A percentile compares a stretch with the other conserved stretches of the same genome.
Evolutionary conservation across 1,139 yeast genomes (phyloP).

Genomic region (Lizanozyma gosingica): DNA sequence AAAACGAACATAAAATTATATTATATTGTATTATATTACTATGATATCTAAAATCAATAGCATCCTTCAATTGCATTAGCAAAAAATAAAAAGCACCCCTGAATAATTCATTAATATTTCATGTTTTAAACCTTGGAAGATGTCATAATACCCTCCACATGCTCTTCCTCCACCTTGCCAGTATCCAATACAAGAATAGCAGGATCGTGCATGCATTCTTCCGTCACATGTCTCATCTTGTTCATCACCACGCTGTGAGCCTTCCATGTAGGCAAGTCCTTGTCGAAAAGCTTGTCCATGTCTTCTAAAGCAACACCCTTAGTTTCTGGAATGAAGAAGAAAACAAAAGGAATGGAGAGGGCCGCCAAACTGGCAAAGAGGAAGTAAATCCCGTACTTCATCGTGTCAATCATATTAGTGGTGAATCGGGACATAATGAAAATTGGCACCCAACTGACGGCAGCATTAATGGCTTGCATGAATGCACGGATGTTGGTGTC

Average conservation of each 20-base stretch:
- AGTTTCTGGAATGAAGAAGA: constrained; percentile 30
- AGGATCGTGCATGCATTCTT: not conserved
- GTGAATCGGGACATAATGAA: constrained; percentile 34
- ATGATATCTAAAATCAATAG: too few species aligned
- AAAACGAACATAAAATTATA: too few species aligned
- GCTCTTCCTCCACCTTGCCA: not conserved
- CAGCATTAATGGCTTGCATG: constrained; percentile 36
- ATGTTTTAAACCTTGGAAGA: too few species aligned
- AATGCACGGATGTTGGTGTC: constrained; percentile 35
- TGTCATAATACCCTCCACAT: not conserved
- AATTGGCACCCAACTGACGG: constrained; percentile 35
- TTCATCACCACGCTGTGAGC: not conserved
- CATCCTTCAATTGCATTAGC: too few species aligned
- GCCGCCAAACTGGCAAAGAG: constrained; percentile 30
- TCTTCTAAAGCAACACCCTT: constrained; percentile 36
- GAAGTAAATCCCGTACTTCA: constrained; percentile 34
- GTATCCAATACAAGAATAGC: not conserved
- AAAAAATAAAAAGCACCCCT: too few species aligned
- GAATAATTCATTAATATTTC: too few species aligned
- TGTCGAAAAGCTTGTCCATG: constrained; percentile 29
- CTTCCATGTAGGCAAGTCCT: not conserved
- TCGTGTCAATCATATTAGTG: constrained; percentile 25
- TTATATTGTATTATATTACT: too few species aligned
- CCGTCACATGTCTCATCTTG: not conserved
- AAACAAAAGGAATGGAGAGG: constrained; percentile 27